Conservation (phyloP, 306 rosid genomes). For the Dalbergia oliveri region DNA sequence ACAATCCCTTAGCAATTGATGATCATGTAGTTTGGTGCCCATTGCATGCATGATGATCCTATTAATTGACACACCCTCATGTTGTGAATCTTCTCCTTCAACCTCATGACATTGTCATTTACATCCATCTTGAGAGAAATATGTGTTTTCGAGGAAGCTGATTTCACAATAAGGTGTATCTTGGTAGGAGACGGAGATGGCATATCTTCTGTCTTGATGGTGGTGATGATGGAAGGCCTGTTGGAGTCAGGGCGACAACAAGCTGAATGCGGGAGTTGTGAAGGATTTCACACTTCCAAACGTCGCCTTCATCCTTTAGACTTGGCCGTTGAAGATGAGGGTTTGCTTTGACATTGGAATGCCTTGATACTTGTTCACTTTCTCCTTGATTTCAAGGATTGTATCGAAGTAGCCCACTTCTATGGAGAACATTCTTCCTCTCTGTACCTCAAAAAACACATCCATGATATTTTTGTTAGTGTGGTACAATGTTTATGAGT, state of each 20-base stretch:
- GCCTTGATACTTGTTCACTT: constrained; percentile 68
- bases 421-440: constrained; percentile 62
- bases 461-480: constrained; percentile 51
- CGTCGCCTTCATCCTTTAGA: constrained; percentile 63
- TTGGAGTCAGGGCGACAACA: constrained; percentile 33
- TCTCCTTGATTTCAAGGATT: constrained; percentile 72
- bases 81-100: constrained; percentile 67
- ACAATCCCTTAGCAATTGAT: constrained; percentile 46
- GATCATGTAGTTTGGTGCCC: constrained; percentile 55
- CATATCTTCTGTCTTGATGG: background rate
- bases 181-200: background rate
- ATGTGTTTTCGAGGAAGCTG: constrained; percentile 42
- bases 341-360: constrained; percentile 74
- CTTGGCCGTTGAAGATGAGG: constrained; percentile 66
- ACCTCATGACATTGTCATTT: constrained; percentile 53
- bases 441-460: constrained; percentile 57
- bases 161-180: constrained; percentile 53
- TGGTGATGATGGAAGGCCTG: background rate
- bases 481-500: too few species aligned
- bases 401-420: constrained; percentile 83
- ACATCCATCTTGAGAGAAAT: constrained; percentile 54
- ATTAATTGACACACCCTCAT: constrained; percentile 33
- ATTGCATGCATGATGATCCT: constrained; percentile 42
- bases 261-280: constrained; percentile 63
- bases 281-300: constrained; percentile 59